Conservation (phyloP, 116 monocot genomes). For the Papilionanthe hybrid region DNA sequence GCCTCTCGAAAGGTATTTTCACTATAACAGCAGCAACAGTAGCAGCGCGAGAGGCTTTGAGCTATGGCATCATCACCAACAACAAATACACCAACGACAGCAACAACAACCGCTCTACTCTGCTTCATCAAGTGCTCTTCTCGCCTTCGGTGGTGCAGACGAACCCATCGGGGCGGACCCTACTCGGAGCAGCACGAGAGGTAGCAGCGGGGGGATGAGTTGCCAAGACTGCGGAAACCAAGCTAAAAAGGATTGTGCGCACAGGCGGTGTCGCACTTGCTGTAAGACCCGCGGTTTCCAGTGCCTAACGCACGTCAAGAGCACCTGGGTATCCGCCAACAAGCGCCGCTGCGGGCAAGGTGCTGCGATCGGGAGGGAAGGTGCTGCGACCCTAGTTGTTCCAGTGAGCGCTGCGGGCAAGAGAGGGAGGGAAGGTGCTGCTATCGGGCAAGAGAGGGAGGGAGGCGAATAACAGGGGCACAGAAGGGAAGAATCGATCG, state of each 20-base stretch:
- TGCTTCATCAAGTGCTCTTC: slow-evolving; percentile 14
- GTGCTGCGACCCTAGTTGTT: too few relatives aligned
- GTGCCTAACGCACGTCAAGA: slow-evolving; percentile 90
- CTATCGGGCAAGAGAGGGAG: too few relatives aligned
- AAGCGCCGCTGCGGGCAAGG: too few relatives aligned
- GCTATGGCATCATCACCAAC: slow-evolving; percentile 30
- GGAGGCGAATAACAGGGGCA: too few relatives aligned
- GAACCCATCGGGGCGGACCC: slow-evolving; percentile 9
- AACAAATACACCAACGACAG: too few relatives aligned
- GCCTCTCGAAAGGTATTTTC: slow-evolving; percentile 16
- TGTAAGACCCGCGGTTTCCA: slow-evolving; percentile 86
- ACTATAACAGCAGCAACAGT: slow-evolving; percentile 3
- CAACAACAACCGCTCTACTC: slow-evolving; percentile 21
- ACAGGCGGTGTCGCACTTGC: slow-evolving; percentile 81
- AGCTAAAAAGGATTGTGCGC: slow-evolving; percentile 92
- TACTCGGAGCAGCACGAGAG: slow-evolving; percentile 12
- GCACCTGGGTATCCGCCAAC: slow-evolving; percentile 94
- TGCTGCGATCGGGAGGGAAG: too few relatives aligned
- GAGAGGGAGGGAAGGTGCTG: too few relatives aligned
- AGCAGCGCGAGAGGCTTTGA: slow-evolving; percentile 23
- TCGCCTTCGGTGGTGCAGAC: slow-evolving; percentile 10
- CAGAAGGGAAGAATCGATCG: too few relatives aligned
- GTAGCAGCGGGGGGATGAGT: slow-evolving; percentile 48
- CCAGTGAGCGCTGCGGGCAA: too few relatives aligned
- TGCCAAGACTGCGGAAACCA: too few relatives aligned